Conservation (phyloP, 768 basidiomycete genomes). For the Rubroboletus pulcherrimus region DNA sequence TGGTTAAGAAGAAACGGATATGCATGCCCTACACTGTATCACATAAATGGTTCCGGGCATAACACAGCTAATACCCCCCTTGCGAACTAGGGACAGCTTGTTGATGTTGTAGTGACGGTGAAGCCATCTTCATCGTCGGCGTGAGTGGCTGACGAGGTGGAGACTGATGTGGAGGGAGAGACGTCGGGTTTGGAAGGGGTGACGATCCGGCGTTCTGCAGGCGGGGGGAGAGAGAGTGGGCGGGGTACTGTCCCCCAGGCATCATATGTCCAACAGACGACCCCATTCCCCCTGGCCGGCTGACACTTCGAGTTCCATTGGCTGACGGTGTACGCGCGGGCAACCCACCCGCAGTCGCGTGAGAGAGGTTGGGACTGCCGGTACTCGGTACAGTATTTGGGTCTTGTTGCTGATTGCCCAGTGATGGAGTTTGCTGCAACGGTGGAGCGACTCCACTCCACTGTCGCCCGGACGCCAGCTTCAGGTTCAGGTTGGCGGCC, state of each 20-base stretch:
- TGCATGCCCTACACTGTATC: conserved; percentile 12
- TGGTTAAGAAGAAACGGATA: conserved; percentile 8
- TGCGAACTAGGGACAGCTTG: conserved; percentile 49
- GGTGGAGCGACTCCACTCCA: conserved; percentile 33
- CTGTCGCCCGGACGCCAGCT: conserved; percentile 37
- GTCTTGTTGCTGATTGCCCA: conserved; percentile 24
- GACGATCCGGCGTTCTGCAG: conserved; percentile 44
- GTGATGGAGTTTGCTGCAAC: conserved; percentile 21
- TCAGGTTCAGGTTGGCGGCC: conserved; percentile 31
- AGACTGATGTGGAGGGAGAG: conserved; percentile 38
- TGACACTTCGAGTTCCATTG: conserved; percentile 49
- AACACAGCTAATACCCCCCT: conserved; percentile 44
- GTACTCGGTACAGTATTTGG: conserved; percentile 25
- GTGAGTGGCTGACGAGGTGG: conserved; percentile 49
- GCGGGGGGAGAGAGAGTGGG: conserved; percentile 49
- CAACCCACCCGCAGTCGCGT: conserved; percentile 35
- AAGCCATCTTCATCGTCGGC: conserved; percentile 50
- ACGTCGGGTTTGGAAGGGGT: conserved; percentile 41
- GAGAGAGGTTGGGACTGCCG: conserved; percentile 33
- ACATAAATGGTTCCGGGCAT: conserved; percentile 9
- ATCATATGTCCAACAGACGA: conserved; percentile 28
- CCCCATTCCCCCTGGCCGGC: conserved; percentile 27
- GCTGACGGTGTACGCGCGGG: conserved; percentile 52
- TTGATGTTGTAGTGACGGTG: conserved; percentile 54
- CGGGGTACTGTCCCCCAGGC: conserved; percentile 38